Conservation (phyloP, 2,329 filamentous ascomycete species). For the Ophiostoma australiae region DNA sequence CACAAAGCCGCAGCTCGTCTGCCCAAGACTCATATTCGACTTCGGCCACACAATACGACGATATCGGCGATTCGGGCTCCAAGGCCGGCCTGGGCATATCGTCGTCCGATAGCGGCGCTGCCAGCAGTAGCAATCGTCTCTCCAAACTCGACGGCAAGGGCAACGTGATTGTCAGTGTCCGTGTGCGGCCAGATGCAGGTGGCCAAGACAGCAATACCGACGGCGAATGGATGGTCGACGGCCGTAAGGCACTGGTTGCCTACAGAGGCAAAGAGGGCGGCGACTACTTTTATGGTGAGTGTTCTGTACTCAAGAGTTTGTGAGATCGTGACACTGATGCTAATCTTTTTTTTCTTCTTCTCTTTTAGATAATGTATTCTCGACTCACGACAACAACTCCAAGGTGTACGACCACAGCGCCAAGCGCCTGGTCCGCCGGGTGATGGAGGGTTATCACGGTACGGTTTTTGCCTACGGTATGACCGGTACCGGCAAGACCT, state of each 20-base stretch:
- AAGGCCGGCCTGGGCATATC: conserved; percentile 32
- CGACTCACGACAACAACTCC: conserved; percentile 87
- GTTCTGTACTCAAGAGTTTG: conserved; percentile 17
- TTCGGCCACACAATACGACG: conserved; percentile 83
- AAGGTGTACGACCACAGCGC: conserved; percentile 92
- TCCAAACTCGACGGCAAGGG: conserved; percentile 72
- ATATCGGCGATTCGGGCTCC: conserved; percentile 54
- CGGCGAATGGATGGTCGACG: conserved; percentile 88
- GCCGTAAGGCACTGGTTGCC: conserved; percentile 71
- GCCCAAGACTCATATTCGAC: conserved; percentile 90
- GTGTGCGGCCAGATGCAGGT: conserved; percentile 77
- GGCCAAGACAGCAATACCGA: conserved; percentile 60
- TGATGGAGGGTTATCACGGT: conserved; percentile 98
- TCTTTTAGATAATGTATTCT: conserved; percentile 86
- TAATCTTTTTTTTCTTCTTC: neutral
- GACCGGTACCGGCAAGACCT: conserved; percentile 98
- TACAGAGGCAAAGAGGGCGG: conserved; percentile 86
- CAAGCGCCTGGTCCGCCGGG: conserved; percentile 86
- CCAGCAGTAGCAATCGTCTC: conserved; percentile 39
- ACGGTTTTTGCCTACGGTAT: conserved; percentile 99
- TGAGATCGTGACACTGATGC: conserved; percentile 16
- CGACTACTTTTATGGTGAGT: conserved; percentile 83
- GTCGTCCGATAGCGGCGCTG: conserved; percentile 19
- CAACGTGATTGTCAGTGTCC: conserved; percentile 92
- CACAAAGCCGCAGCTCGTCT: conserved; percentile 86